Conservation (phyloP, 192 early-diverging fungal genomes). For the Rhizophagus sp. region DNA sequence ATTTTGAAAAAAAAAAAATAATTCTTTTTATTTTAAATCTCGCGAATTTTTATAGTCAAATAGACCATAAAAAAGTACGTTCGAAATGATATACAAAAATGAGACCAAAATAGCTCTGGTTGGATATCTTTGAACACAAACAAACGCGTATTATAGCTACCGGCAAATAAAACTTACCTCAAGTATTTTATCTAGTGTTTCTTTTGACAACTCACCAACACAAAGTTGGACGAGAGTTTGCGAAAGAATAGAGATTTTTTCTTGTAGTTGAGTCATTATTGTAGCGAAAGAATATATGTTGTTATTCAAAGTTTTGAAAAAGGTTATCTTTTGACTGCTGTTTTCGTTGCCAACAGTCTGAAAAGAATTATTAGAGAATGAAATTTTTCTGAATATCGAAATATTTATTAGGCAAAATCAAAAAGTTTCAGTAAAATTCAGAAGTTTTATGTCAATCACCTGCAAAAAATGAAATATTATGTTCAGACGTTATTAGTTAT, state of each 20-base stretch:
- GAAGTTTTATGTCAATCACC: no score
- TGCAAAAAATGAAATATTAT: no score
- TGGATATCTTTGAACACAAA: conserved; percentile 1
- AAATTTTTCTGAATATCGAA: background rate
- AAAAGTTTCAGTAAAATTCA: background rate
- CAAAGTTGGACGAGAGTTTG: background rate
- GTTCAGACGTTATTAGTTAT: no score
- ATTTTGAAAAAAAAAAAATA: background rate
- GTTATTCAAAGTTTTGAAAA: background rate
- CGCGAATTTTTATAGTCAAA: background rate
- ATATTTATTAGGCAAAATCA: background rate
- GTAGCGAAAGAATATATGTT: background rate
- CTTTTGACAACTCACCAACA: background rate
- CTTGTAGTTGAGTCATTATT: background rate
- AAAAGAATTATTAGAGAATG: background rate
- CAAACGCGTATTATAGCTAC: background rate
- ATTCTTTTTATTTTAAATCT: background rate
- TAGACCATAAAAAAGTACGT: background rate
- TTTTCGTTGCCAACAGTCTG: background rate
- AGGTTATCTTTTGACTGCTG: background rate
- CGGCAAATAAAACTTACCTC: conserved; percentile 1
- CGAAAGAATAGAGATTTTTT: background rate
- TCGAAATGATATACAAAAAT: conserved; percentile 1
- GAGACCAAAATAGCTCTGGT: background rate
- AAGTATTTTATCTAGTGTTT: background rate